A percentile compares a stretch with the other conserved stretches of the same genome.
Conservation (phyloP, 108 stramenopile species). For the Nitzschia sp. region DNA sequence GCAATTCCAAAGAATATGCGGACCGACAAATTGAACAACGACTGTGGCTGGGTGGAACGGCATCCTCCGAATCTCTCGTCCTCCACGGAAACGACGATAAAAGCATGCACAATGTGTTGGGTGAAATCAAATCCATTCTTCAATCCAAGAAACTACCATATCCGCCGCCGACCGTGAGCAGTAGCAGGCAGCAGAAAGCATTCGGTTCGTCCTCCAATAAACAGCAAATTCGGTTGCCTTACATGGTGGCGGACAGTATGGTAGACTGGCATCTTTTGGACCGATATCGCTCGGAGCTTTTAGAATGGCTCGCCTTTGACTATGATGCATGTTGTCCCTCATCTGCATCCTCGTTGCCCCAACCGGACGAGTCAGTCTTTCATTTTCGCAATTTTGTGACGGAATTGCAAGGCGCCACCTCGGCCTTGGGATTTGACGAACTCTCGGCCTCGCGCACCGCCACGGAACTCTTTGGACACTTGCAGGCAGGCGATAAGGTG, state of each 20-base stretch:
- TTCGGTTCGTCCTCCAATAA: background rate
- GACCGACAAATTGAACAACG: constrained; percentile 15
- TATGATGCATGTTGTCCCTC: constrained; percentile 19
- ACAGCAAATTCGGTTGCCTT: background rate
- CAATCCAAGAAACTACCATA: background rate
- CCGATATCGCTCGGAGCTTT: constrained; percentile 16
- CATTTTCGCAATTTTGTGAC: constrained; percentile 30
- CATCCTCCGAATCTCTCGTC: background rate
- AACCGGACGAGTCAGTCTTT: constrained; percentile 30
- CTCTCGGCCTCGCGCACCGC: constrained; percentile 31
- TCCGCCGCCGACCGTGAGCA: too few relatives aligned
- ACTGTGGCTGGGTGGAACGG: constrained; percentile 11
- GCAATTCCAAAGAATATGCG: constrained; percentile 25
- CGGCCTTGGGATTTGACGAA: constrained; percentile 6
- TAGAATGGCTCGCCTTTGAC: constrained; percentile 34
- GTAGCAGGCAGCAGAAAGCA: too few relatives aligned
- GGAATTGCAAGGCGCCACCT: constrained; percentile 1
- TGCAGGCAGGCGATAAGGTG: constrained; percentile 41
- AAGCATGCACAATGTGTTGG: constrained; percentile 4
- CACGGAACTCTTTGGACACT: constrained; percentile 29
- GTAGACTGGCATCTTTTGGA: constrained; percentile 20
- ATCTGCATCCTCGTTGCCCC: background rate
- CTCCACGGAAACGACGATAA: constrained; percentile 2
- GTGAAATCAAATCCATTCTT: background rate
- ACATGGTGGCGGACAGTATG: background rate